These are phyloP conservation scores for Sordariomycetes sp. DNA, from an alignment of 2,329 filamentous ascomycete species.

Conservation along the genomic window DNA sequence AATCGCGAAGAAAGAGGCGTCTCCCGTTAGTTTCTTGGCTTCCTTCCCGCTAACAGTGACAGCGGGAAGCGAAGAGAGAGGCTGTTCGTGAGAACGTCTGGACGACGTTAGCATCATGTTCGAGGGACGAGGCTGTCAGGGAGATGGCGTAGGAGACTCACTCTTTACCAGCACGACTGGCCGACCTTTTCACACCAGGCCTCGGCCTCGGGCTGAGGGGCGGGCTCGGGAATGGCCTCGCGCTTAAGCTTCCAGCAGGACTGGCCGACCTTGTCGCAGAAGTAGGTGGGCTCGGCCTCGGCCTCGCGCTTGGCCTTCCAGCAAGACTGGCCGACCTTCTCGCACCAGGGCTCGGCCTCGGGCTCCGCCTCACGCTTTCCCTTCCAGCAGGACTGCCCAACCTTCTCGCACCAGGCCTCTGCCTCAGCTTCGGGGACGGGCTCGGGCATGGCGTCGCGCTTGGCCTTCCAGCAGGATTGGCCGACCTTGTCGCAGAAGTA, in stretches of 20 bases:
- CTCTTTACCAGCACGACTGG: conserved; percentile 19
- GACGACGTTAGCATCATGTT: background rate
- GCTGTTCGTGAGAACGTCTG: background rate
- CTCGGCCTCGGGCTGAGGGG: conserved; percentile 6
- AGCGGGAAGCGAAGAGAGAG: background rate
- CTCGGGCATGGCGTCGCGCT: conserved; percentile 3
- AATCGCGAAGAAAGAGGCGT: background rate
- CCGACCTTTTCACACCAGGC: conserved; percentile 14
- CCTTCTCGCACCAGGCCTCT: conserved; percentile 20
- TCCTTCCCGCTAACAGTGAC: background rate
- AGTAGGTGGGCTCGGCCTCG: conserved; percentile 3
- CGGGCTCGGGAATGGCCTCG: conserved; percentile 6
- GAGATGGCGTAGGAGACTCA: background rate
- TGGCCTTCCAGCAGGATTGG: conserved; percentile 21
- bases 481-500: conserved; percentile 15
- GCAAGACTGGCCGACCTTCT: conserved; percentile 17
- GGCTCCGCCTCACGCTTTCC: conserved; percentile 20
- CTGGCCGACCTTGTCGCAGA: conserved; percentile 15
- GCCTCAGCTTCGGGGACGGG: conserved; percentile 10
- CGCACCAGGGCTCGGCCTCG: conserved; percentile 10
- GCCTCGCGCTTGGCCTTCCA: conserved; percentile 19
- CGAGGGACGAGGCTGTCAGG: background rate
- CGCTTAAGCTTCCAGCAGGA: conserved; percentile 23
- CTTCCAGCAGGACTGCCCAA: conserved; percentile 26
- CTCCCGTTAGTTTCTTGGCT: background rate